Base-by-base conservation (phyloP, 2,329 filamentous ascomycete genomes). In the Allantophomopsis lycopodina region DNA sequence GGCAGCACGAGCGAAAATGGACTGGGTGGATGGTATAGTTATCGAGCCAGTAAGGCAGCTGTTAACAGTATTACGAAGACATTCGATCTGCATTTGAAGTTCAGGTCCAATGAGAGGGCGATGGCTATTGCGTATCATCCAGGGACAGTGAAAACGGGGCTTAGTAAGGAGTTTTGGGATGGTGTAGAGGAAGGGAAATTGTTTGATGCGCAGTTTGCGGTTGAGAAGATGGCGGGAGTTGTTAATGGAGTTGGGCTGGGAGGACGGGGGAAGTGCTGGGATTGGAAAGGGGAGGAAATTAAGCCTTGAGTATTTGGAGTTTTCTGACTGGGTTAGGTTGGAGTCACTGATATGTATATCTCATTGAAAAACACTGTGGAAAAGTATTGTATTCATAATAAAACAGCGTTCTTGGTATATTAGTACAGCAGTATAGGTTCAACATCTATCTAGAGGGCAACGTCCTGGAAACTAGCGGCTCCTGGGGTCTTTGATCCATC, bases 11-110 rank as follows among this genome's bases (percentile, higher is more conserved):
- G 69, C 1, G 83, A 89, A 50, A 89, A 93, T 51, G 54, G 60
- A 2, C 64, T 78, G 0, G 85, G 84, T 2, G 85, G 85, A 0
- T 91, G 84, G 85, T 93, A 86, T 57, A 76, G 70, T 41, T 91
- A 91, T 57, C 76, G 85, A 12, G 73, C 79, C 7, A 79, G 73
- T 39, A 93, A 91, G 58, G 74, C 83, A 0, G 83, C 69, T 2
- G 75, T 89, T 3, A 85, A 79, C 46, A 79, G 79, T 51, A 42
- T 86, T 11, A 73, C 74, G 7, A 83, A 78, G 59, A 80, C 72
- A 6, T 76, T 86, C 44, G 84, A 91, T 55, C 66, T 81, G 20
- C 71, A 77, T 52, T 59, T 91, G 23, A 58, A 59, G 30, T 63
- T 68, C 4, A 65, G 68, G 33, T 68, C 70, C 42, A 75, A 68